Conservation (phyloP, 371 early-diverging fungal species). For the Dipsacomyces acuminosporus region DNA sequence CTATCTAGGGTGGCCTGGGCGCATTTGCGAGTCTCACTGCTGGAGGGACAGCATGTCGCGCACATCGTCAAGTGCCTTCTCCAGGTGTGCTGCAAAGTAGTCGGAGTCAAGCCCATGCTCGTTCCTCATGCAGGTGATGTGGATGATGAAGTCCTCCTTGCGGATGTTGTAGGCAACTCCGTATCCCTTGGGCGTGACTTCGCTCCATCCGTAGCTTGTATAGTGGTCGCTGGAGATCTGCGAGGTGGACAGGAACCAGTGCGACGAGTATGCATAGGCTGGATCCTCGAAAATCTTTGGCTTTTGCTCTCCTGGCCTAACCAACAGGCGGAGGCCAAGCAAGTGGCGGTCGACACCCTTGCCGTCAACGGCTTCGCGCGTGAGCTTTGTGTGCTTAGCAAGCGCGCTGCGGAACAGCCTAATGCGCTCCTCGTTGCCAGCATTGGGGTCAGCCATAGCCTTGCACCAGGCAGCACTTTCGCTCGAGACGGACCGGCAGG, state of each 20-base stretch:
- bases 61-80: conserved; percentile 74
- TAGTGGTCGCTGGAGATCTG: conserved; percentile 88
- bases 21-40: no score
- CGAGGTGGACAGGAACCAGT: conserved; percentile 92
- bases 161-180: conserved; percentile 94
- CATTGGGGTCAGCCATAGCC: conserved; percentile 71
- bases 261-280: conserved; percentile 70
- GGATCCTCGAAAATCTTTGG: conserved; percentile 84
- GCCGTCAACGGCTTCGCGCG: conserved; percentile 74
- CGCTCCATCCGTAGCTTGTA: conserved; percentile 94
- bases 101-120: conserved; percentile 53
- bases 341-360: conserved; percentile 90
- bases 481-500: conserved; percentile 73
- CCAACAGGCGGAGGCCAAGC: conserved; percentile 66
- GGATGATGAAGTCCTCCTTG: conserved; percentile 75
- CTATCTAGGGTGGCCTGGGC: no score
- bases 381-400: conserved; percentile 72
- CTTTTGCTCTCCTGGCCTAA: conserved; percentile 66
- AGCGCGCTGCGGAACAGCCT: conserved; percentile 69
- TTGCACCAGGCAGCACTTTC: conserved; percentile 82
- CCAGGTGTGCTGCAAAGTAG: conserved; percentile 60
- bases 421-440: conserved; percentile 56
- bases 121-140: conserved; percentile 69
- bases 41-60: conserved; percentile 55
- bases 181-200: conserved; percentile 93